Evolutionary conservation across 1,139 yeast genomes (phyloP).

Genomic region (Entelexis paramagnoliae): DNA sequence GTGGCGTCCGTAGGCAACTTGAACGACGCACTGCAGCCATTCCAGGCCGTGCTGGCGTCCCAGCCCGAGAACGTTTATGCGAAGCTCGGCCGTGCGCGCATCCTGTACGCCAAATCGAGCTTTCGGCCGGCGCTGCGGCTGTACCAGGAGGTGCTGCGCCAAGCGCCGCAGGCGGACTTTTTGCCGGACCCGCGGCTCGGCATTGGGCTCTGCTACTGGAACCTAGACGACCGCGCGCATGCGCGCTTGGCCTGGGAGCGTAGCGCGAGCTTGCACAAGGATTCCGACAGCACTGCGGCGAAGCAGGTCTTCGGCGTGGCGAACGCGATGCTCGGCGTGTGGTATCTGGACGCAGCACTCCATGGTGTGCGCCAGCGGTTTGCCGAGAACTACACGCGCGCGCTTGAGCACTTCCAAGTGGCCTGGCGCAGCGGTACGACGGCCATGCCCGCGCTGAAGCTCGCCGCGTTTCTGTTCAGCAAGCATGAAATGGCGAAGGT

Average conservation of each 20-base stretch:
- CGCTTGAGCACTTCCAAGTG: slow-evolving; percentile 33
- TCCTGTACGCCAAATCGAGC: slow-evolving; percentile 60
- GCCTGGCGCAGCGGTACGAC: slow-evolving; percentile 31
- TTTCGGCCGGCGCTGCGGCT: slow-evolving; percentile 64
- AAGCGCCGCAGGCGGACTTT: slow-evolving; percentile 44
- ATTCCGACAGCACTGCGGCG: slow-evolving; percentile 29
- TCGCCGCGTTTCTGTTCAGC: slow-evolving; percentile 50
- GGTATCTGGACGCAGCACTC: slow-evolving; percentile 57
- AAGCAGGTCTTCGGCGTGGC: slow-evolving; percentile 38
- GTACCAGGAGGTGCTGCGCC: slow-evolving; percentile 70
- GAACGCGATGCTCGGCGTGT: slow-evolving; percentile 54
- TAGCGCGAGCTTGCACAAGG: slow-evolving; percentile 54
- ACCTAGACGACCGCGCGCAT: slow-evolving; percentile 62
- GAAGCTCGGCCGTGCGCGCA: slow-evolving; percentile 73
- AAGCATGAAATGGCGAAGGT: slow-evolving; percentile 51
- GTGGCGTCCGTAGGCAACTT: slow-evolving; percentile 52
- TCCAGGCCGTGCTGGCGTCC: slow-evolving; percentile 32
- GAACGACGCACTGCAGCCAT: slow-evolving; percentile 45
- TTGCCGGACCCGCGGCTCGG: slow-evolving; percentile 93
- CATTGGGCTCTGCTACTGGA: slow-evolving; percentile 90
- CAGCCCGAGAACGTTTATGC: slow-evolving; percentile 57
- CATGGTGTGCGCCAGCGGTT: slow-evolving; percentile 30
- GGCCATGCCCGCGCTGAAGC: slow-evolving; percentile 39
- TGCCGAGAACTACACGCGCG: slow-evolving; percentile 30
- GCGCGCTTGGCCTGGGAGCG: slow-evolving; percentile 81